Conservation (phyloP, 2,329 filamentous ascomycete species). For the Hypoxylon sp. region DNA sequence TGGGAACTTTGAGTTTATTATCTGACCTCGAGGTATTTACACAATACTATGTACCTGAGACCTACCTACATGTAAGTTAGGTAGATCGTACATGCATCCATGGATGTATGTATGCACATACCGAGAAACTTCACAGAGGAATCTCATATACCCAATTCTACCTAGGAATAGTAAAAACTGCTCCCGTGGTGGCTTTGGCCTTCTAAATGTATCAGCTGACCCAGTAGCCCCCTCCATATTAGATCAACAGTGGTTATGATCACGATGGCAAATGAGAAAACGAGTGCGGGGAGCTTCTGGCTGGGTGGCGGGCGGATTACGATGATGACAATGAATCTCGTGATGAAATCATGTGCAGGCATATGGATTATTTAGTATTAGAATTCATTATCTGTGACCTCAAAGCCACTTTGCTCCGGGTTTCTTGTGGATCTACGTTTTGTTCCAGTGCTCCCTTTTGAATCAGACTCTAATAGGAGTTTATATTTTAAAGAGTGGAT, state of each 20-base stretch:
- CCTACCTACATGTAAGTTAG: too few species aligned
- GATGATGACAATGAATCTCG: conserved; percentile 37
- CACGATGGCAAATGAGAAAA: conserved; percentile 28
- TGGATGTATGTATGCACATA: background rate
- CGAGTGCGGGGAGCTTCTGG: conserved; percentile 23
- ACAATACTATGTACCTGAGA: background rate
- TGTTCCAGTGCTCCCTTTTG: conserved; percentile 1
- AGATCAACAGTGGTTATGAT: conserved; percentile 19
- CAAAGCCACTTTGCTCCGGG: conserved; percentile 8
- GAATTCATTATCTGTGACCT: conserved; percentile 15
- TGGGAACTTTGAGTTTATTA: conserved; percentile 19
- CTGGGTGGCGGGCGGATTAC: conserved; percentile 39
- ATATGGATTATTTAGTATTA: conserved; percentile 18
- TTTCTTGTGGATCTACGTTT: too few species aligned
- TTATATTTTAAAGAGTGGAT: conserved; percentile 30
- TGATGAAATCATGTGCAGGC: conserved; percentile 41
- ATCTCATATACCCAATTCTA: background rate
- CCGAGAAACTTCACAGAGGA: background rate
- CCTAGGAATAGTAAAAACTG: conserved; percentile 26
- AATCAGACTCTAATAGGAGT: conserved; percentile 12
- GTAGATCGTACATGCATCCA: too few species aligned
- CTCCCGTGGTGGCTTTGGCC: conserved; percentile 33
- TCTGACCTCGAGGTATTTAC: background rate
- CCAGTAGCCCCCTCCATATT: conserved; percentile 13
- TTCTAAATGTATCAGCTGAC: conserved; percentile 38